These are phyloP conservation scores for Talaromyces borbonicus DNA, from an alignment of 495 filamentous ascomycete genomes.

Conservation along the genomic window DNA sequence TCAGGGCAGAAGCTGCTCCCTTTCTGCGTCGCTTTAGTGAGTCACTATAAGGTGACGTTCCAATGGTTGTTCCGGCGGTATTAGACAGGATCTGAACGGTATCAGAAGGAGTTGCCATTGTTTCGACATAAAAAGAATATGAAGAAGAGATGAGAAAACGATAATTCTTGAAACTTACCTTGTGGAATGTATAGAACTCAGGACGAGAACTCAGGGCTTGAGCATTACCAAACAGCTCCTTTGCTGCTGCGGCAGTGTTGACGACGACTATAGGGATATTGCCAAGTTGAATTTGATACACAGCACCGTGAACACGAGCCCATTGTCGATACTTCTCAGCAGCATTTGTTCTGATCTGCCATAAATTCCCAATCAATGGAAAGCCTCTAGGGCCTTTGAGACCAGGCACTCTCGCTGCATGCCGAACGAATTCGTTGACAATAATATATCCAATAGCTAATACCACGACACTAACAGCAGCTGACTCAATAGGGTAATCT, in stretches of 20 bases:
- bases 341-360: constrained; percentile 48
- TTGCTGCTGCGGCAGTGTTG: constrained; percentile 47
- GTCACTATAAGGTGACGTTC: constrained; percentile 53
- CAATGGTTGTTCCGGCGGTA: constrained; percentile 57
- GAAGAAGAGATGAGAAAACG: too few species aligned
- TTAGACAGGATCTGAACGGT: constrained; percentile 55
- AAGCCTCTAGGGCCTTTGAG: constrained; percentile 46
- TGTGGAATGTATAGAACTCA: constrained; percentile 57
- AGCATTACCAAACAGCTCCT: constrained; percentile 45
- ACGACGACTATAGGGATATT: constrained; percentile 53
- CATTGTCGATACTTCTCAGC: constrained; percentile 51
- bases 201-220: constrained; percentile 47
- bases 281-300: constrained; percentile 57
- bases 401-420: constrained; percentile 36
- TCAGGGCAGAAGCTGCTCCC: constrained; percentile 52
- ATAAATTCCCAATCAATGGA: constrained; percentile 54
- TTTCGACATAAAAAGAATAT: neutral
- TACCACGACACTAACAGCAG: too few species aligned
- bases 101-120: constrained; percentile 3
- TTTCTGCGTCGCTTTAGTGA: constrained; percentile 54
- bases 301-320: constrained; percentile 46
- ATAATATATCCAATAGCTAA: too few species aligned
- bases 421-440: constrained; percentile 42
- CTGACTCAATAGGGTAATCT: too few species aligned
- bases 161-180: constrained; percentile 39